Evolutionary conservation across 2,329 filamentous ascomycete genomes (phyloP).

Genomic region (Immersiporthe knoxdaviesiana): DNA sequence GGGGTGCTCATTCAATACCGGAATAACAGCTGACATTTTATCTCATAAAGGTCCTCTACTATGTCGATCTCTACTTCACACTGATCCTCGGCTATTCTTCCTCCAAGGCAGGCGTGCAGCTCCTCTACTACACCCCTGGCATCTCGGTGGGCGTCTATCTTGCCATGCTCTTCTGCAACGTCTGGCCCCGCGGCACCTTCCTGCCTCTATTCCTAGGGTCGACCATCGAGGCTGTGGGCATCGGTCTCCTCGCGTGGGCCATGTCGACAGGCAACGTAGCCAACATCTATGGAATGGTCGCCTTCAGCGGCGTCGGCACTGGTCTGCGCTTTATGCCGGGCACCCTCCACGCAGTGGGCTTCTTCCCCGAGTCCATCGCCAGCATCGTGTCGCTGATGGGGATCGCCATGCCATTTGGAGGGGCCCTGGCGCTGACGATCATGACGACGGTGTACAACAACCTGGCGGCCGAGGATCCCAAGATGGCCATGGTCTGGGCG

Average conservation of each 20-base stretch:
- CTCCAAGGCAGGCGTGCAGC: conserved; percentile 56
- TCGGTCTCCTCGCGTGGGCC: conserved; percentile 62
- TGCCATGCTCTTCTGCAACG: conserved; percentile 63
- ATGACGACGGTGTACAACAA: conserved; percentile 74
- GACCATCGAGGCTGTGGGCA: conserved; percentile 59
- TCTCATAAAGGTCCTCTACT: conserved; percentile 53
- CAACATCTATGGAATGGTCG: conserved; percentile 68
- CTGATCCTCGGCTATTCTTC: conserved; percentile 58
- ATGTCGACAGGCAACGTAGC: conserved; percentile 52
- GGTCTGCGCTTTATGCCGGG: conserved; percentile 59
- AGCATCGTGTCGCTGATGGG: conserved; percentile 62
- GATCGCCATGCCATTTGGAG: conserved; percentile 64
- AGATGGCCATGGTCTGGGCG: conserved; percentile 62
- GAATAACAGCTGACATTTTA: not conserved
- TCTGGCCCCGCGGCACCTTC: conserved; percentile 65
- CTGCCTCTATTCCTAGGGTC: conserved; percentile 59
- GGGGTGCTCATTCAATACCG: not conserved
- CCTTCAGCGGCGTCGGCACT: conserved; percentile 63
- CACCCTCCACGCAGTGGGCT: conserved; percentile 64
- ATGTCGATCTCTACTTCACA: conserved; percentile 71
- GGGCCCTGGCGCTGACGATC: conserved; percentile 66
- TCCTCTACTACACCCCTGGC: conserved; percentile 68
- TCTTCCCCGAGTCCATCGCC: conserved; percentile 61
- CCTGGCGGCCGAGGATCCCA: conserved; percentile 25
- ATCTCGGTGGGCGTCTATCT: conserved; percentile 62